These are phyloP conservation scores for Apiospora aurea DNA, from an alignment of 2,329 filamentous ascomycete genomes.

Conservation along the genomic window DNA sequence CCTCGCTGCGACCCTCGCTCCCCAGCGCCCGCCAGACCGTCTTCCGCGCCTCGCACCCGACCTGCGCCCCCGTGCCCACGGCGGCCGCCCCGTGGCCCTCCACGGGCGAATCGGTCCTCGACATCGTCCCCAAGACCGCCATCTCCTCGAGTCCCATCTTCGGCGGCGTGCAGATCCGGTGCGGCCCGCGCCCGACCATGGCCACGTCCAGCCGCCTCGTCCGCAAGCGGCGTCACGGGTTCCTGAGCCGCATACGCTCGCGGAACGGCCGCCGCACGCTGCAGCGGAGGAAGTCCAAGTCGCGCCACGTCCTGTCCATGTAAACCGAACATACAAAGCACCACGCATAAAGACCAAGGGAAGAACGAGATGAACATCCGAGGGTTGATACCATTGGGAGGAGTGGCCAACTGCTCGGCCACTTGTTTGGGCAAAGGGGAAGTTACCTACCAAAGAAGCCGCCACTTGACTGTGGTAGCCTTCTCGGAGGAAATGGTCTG, in stretches of 20 bases:
- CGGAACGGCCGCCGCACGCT: slow-evolving; percentile 61
- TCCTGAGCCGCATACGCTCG: slow-evolving; percentile 58
- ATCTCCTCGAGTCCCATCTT: slow-evolving; percentile 62
- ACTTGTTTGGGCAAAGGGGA: neutral
- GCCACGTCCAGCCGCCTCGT: slow-evolving; percentile 60
- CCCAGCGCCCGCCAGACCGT: slow-evolving; percentile 37
- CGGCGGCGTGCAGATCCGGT: slow-evolving; percentile 58
- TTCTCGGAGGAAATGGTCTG: neutral
- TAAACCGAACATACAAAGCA: slow-evolving; percentile 29
- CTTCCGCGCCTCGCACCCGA: slow-evolving; percentile 38
- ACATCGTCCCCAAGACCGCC: slow-evolving; percentile 49
- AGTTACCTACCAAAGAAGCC: neutral
- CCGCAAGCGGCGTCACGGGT: slow-evolving; percentile 67
- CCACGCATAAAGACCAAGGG: neutral
- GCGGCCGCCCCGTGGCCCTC: slow-evolving; percentile 30
- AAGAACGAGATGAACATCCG: neutral
- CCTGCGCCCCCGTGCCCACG: slow-evolving; percentile 38
- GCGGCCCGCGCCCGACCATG: slow-evolving; percentile 66
- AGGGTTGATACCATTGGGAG: neutral
- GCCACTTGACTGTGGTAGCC: neutral
- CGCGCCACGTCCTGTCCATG: slow-evolving; percentile 52
- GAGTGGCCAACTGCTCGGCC: neutral
- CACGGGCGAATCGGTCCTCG: slow-evolving; percentile 29
- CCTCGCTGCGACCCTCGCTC: slow-evolving; percentile 57
- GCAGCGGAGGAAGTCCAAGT: slow-evolving; percentile 59